Evolutionary conservation across 768 basidiomycete species (phyloP), one percentile per base, ranked within the genome.

Genomic region (Naganishia antarctica): DNA sequence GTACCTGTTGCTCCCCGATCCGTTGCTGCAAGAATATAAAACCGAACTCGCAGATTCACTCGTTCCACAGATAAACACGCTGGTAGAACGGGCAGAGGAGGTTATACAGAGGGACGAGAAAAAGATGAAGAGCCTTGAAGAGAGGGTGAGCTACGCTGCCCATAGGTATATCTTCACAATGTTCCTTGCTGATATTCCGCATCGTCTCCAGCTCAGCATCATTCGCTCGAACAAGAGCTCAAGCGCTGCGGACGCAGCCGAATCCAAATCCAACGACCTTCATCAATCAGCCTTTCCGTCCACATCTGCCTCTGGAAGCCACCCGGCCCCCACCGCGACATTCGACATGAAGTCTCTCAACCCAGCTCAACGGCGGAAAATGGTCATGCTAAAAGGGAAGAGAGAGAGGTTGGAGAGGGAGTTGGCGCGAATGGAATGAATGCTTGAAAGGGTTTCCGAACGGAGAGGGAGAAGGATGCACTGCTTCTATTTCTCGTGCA

Each of bases 371-470:
- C 58, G 72, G 28, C 59, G 71, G 31, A 75, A 74, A 47, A 58
- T 74, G 9, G 69, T 73, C 57, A 71, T 72, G 70, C 61, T 77
- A 11, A 73, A 70, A 53, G 68, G 66, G 16, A 75, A 73, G 60
- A 48, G 74, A 40, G 71, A 77, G 51, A 61, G 70, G 61, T 59
- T 77, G 66, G 73, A 74, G 69, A 70, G 65, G 66, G 74, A 77
- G 63, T 46, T 68, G 59, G 67, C 49, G 46, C 69, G 66, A 46
- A 58, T 77, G 69, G 43, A 50, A 32, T 45, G 28, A 29, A 7
- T 15, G 34, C 34, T 7, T 7, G 34, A 37, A 37, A 37, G 34
- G 7, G 34, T 37, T 37, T 37, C 34, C n/a, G n/a, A n/a, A n/a
- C n/a, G n/a, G n/a, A n/a, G n/a, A n/a, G n/a, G n/a, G n/a, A n/a